A percentile compares a stretch with the other conserved stretches of the same genome.
Conservation (phyloP, 2,329 filamentous ascomycete species). For the Pseudogymnoascus verrucosus region DNA sequence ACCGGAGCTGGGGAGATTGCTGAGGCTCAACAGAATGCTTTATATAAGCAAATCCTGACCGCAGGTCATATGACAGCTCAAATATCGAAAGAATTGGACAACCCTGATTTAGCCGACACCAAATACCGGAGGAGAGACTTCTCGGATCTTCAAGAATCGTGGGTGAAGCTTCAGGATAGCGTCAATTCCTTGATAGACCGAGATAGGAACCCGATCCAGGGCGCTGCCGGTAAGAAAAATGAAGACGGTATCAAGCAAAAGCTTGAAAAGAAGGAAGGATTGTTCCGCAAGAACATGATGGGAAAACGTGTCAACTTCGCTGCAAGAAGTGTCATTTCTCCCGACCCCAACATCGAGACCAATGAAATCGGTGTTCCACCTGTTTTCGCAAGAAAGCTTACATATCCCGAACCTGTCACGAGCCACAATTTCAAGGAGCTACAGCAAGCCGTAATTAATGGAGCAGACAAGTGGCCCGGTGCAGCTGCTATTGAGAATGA, state of each 20-base stretch:
- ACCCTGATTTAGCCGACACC: slow-evolving; percentile 18
- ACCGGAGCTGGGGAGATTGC: slow-evolving; percentile 75
- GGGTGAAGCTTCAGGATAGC: slow-evolving; percentile 74
- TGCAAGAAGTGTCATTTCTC: slow-evolving; percentile 93
- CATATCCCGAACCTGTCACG: slow-evolving; percentile 94
- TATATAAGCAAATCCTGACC: slow-evolving; percentile 79
- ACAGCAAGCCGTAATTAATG: slow-evolving; percentile 93
- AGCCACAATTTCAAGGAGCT: slow-evolving; percentile 95
- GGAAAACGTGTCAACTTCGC: slow-evolving; percentile 99
- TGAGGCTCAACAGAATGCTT: slow-evolving; percentile 79
- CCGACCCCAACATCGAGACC: slow-evolving; percentile 96
- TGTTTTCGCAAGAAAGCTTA: slow-evolving; percentile 94
- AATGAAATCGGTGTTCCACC: slow-evolving; percentile 97
- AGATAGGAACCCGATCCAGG: slow-evolving; percentile 75
- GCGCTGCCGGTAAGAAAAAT: slow-evolving; percentile 66
- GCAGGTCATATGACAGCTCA: slow-evolving; percentile 65
- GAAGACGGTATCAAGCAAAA: slow-evolving; percentile 97
- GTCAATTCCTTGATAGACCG: slow-evolving; percentile 92
- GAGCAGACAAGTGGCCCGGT: slow-evolving; percentile 86
- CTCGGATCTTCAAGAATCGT: slow-evolving; percentile 70
- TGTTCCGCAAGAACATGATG: slow-evolving; percentile 99
- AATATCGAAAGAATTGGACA: slow-evolving; percentile 59
- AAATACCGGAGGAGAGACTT: slow-evolving; percentile 52
- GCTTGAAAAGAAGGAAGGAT: slow-evolving; percentile 95
- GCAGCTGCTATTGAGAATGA: slow-evolving; percentile 94